Base-by-base conservation (phyloP, 2,329 filamentous ascomycete genomes). In the Fusarium floridanum region DNA sequence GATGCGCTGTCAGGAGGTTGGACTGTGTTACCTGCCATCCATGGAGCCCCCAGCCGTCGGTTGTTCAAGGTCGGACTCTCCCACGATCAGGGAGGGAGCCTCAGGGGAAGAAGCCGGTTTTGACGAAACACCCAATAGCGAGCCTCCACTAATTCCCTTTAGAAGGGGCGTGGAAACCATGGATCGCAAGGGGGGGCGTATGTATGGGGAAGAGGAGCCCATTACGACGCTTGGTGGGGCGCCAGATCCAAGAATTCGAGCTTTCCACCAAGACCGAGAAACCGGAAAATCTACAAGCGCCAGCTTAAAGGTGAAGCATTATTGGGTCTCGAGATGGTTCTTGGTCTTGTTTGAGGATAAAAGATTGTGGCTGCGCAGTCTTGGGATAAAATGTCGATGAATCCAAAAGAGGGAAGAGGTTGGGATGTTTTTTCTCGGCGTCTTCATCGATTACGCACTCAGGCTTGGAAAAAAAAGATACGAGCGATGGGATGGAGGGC, bases 211-310 rank as follows among this genome's bases (percentile, higher is more conserved):
- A 55, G 39, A 22, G 64, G 64, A 67, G 68, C 56, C 63, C 67
- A 75, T 75, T 75, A 75, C 72, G 73, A 75, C 73, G 73, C 72
- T 68, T 53, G 64, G 72, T 73, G 73, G 73, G 69, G 48, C 56
- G n/a, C 43, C 12, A 20, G 17, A 55, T 41, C 65, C 24, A 41
- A 55, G 66, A 68, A 55, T 72, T 36, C 36, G 48, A 62, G 61
- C 50, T 16, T 50, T 32, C 14, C 14, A 32, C 61, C 70, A 63
- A 68, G 61, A 63, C 41, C 53, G 37, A 41, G 60, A 37, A 75
- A 64, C 61, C 36, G 63, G 60, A 59, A 48, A 65, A 12, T 55
- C 24, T 8, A 66, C 34, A 55, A 43, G 29, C 34, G 27, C 29
- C 27, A 55, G 45, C 27, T 43, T 55, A 22, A 32, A 63, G 29